Conservation (phyloP, 2,329 filamentous ascomycete species). For the Microsporum canis region DNA sequence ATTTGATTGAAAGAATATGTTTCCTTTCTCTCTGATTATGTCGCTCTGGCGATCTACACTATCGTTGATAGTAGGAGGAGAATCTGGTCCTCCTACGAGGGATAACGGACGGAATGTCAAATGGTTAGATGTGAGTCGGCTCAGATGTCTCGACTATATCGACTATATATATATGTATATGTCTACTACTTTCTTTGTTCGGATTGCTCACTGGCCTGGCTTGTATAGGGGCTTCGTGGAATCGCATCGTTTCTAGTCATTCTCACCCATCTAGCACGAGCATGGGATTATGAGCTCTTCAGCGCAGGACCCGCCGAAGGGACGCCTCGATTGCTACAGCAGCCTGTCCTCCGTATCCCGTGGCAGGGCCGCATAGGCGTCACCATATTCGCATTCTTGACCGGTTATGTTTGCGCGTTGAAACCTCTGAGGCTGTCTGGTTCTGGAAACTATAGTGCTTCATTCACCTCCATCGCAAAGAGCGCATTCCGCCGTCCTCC, state of each 20-base stretch:
- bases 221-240: constrained; percentile 39
- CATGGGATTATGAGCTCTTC: constrained; percentile 43
- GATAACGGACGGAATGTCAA: constrained; percentile 24
- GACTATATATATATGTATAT: not conserved
- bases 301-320: constrained; percentile 36
- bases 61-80: not conserved
- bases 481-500: constrained; percentile 45
- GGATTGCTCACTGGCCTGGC: not conserved
- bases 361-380: constrained; percentile 46
- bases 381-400: constrained; percentile 46
- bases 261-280: constrained; percentile 42
- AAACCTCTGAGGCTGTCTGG: constrained; percentile 44
- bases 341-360: constrained; percentile 44
- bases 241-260: constrained; percentile 45
- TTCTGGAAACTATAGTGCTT: constrained; percentile 34
- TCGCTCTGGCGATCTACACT: not conserved
- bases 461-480: constrained; percentile 41
- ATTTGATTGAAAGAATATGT: not conserved
- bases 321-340: constrained; percentile 38
- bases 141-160: not conserved
- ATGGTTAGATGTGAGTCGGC: constrained; percentile 29
- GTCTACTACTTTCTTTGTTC: not conserved
- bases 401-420: constrained; percentile 46
- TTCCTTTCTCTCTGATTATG: not conserved
- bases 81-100: not conserved